These are phyloP conservation scores for Dictyostelium capitatum DNA, from an alignment of 78 protist genomes.

Conservation along the genomic window DNA sequence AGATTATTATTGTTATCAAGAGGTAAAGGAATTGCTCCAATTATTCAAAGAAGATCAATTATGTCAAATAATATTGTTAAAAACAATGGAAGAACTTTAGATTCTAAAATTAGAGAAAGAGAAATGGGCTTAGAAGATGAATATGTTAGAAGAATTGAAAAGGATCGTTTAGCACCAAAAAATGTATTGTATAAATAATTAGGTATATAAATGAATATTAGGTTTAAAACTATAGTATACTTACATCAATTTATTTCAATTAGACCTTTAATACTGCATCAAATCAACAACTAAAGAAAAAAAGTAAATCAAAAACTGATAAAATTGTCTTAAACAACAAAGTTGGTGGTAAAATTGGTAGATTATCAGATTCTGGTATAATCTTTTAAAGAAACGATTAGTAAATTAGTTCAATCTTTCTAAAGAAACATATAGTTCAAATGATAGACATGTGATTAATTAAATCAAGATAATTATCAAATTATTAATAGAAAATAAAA, in stretches of 20 bases:
- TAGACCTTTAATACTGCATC: no score
- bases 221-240: no score
- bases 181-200: neutral
- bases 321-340: neutral
- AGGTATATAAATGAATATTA: neutral
- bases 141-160: neutral
- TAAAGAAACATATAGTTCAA: no score
- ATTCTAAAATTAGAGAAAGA: constrained; percentile 21
- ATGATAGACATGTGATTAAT: no score
- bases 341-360: neutral
- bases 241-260: neutral
- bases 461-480: no score
- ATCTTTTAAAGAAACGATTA: constrained; percentile 32
- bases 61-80: neutral
- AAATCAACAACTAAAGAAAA: no score
- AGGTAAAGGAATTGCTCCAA: neutral
- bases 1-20: neutral
- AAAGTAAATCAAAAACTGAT: neutral
- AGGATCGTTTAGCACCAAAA: neutral
- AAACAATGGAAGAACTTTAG: neutral
- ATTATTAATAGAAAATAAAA: no score
- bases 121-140: constrained; percentile 24
- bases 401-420: no score
- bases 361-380: constrained; percentile 24
- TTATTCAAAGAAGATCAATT: neutral